Conservation (phyloP, 2,329 filamentous ascomycete species). For the Fusarium domesticum region DNA sequence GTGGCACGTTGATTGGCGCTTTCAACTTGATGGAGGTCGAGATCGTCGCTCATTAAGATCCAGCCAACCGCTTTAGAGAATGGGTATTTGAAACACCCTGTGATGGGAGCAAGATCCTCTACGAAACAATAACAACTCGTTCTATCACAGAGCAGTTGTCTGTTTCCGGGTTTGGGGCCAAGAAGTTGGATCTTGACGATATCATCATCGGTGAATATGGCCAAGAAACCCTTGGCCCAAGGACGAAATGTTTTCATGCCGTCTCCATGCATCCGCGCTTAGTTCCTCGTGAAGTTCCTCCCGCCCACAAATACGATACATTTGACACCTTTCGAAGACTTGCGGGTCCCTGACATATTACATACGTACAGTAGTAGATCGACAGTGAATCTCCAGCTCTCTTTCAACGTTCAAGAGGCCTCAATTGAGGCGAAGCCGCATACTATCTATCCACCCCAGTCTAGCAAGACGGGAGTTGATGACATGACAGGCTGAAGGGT, state of each 20-base stretch:
- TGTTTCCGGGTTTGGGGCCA: constrained; percentile 5
- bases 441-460: background rate
- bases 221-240: constrained; percentile 9
- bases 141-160: background rate
- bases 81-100: constrained; percentile 9
- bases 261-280: background rate
- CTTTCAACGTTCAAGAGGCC: background rate
- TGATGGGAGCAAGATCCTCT: constrained; percentile 10
- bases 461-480: background rate
- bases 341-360: too few relatives aligned
- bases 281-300: background rate
- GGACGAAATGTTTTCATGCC: constrained; percentile 9
- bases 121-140: constrained; percentile 16
- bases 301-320: background rate
- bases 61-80: constrained; percentile 10
- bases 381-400: background rate
- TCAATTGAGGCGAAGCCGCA: constrained; percentile 1
- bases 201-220: constrained; percentile 20
- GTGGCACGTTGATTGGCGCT: constrained; percentile 7
- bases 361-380: background rate
- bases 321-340: background rate
- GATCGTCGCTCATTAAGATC: background rate
- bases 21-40: constrained; percentile 7
- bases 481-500: constrained; percentile 19
- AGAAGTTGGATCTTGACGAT: constrained; percentile 10